Evolutionary conservation across 2,329 filamentous ascomycete genomes (phyloP), one percentile per base, ranked within the genome.

Genomic region (Hansfordia pulvinata): DNA sequence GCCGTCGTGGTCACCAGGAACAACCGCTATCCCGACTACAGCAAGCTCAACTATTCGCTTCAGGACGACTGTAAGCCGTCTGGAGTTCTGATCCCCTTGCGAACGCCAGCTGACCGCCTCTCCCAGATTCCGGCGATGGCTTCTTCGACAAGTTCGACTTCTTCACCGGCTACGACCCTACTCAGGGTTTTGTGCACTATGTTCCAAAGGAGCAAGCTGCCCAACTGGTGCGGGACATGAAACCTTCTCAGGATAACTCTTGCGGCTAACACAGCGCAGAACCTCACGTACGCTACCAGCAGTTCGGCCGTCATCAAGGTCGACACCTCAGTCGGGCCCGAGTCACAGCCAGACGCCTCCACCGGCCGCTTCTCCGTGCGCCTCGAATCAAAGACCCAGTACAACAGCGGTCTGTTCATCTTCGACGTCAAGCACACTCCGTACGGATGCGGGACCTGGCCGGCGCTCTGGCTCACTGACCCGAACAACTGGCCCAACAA

Each of bases 371-470:
- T 68, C 48, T 76, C 70, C 0, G 70, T 77, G 10, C 69, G 73
- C 10, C 52, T 77, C 30, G 60, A 69, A 33, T 77, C 72, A 19
- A 73, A 68, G 41, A 54, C 47, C 23, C 63, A 63, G 23, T 78
- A 76, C 47, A 48, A 70, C 39, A 50, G 44, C n/a, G 74, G 73
- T 0, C 62, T 78, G n/a, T 78, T 77, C 50, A 53, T 78, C 39
- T 78, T 78, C 39, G 71, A 78, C 41, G 56, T 78, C 35, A 58
- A 63, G 33, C 73, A 77, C 48, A 67, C 66, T 0, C 74, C 73
- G 0, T 67, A 59, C 38, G 73, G 70, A 21, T 78, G 73, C 40
- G 70, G 60, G 4, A 70, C 63, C 13, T 79, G 69, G 75, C 69
- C 71, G 2, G 63, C 76, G 0, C 58, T 81, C 8, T 80, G 76